These are phyloP conservation scores for Yamadazyma oceani DNA, from an alignment of 1,139 yeast genomes.

Conservation along the genomic window DNA sequence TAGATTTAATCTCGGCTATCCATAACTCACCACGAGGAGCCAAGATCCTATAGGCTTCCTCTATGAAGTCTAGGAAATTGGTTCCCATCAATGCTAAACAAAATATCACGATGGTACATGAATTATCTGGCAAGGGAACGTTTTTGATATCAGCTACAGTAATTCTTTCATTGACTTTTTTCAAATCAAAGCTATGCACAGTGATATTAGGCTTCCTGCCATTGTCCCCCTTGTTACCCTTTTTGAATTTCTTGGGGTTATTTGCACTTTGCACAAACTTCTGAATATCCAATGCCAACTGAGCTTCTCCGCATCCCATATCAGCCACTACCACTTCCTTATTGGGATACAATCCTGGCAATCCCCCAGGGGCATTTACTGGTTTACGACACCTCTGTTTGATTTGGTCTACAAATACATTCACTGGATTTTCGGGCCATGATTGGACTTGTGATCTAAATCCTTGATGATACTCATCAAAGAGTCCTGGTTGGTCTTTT, in stretches of 20 bases:
- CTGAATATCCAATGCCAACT: constrained; percentile 66
- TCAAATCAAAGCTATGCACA: constrained; percentile 88
- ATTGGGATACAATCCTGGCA: constrained; percentile 59
- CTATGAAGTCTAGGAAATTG: constrained; percentile 84
- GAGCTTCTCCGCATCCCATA: constrained; percentile 99
- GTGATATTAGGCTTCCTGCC: constrained; percentile 38
- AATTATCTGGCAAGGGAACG: constrained; percentile 78
- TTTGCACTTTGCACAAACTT: constrained; percentile 46
- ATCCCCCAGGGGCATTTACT: constrained; percentile 92
- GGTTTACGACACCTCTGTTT: constrained; percentile 60
- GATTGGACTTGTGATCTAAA: constrained; percentile 91
- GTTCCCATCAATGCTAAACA: constrained; percentile 98
- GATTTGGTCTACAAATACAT: constrained; percentile 76
- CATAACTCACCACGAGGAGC: constrained; percentile 93
- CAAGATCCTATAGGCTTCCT: constrained; percentile 84
- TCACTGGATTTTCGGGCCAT: constrained; percentile 99
- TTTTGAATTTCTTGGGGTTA: constrained; percentile 24
- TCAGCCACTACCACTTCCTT: constrained; percentile 79
- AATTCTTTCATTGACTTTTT: constrained; percentile 80
- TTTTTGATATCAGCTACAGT: constrained; percentile 94
- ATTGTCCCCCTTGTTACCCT: constrained; percentile 32
- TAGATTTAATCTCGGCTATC: constrained; percentile 95
- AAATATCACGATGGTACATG: constrained; percentile 83
- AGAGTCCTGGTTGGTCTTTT: constrained; percentile 78
- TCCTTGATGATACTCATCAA: constrained; percentile 94